phyloP scores from a whole-genome alignment of 805 yeast species.

The Ogataea nakhonphanomensis region DNA sequence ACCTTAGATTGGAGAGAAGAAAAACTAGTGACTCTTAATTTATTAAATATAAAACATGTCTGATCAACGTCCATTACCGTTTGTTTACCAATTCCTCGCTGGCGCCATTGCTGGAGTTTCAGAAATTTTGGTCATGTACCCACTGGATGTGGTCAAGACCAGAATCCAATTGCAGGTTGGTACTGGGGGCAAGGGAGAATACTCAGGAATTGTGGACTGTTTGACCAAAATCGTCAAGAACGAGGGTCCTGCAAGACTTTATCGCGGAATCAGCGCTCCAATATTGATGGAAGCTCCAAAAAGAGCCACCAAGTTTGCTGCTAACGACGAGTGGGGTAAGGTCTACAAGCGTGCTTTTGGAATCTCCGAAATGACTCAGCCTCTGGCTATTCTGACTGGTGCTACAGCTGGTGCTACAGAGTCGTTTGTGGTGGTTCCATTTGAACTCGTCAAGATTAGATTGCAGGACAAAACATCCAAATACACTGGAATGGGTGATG shows the following conservation, averaged over 20 bases:
- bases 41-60: conserved; percentile 5
- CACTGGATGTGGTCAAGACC: conserved; percentile 95
- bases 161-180: conserved; percentile 86
- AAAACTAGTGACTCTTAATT: neutral
- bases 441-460: conserved; percentile 92
- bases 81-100: conserved; percentile 82
- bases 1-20: neutral
- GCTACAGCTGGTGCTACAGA: conserved; percentile 99
- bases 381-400: conserved; percentile 86
- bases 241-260: conserved; percentile 82
- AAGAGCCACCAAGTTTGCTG: conserved; percentile 97
- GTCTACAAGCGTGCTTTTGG: conserved; percentile 73
- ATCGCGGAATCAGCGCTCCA: conserved; percentile 94
- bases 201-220: conserved; percentile 82
- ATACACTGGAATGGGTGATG: conserved; percentile 83
- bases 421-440: conserved; percentile 95
- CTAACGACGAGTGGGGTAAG: conserved; percentile 95
- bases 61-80: conserved; percentile 61
- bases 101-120: conserved; percentile 98
- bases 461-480: conserved; percentile 84
- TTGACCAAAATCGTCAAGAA: conserved; percentile 74
- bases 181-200: conserved; percentile 51
- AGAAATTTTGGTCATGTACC: conserved; percentile 93
- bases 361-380: conserved; percentile 66
- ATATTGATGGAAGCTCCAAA: conserved; percentile 99